Conservation (phyloP, 176 grass and related monocot species). For the Aechmea fasciata region DNA sequence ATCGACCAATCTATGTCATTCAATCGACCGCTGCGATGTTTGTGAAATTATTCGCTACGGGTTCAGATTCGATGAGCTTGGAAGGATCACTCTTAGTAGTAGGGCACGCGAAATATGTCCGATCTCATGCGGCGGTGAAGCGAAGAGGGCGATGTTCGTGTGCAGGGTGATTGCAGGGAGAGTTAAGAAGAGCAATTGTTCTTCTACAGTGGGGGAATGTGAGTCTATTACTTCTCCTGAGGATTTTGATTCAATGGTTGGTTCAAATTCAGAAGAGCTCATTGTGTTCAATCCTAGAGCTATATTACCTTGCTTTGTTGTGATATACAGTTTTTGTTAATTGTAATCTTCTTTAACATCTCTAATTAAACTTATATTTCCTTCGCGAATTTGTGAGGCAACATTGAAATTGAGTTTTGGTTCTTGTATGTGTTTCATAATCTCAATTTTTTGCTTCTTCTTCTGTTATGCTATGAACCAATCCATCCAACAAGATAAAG, state of each 20-base stretch:
- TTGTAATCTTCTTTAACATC: too few relatives aligned
- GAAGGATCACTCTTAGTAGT: slow-evolving; percentile 50
- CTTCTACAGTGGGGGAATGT: slow-evolving; percentile 27
- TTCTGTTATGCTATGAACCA: too few relatives aligned
- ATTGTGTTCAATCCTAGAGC: slow-evolving; percentile 71
- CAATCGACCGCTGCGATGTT: slow-evolving; percentile 20
- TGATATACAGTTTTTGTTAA: slow-evolving; percentile 41
- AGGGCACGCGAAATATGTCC: slow-evolving; percentile 43
- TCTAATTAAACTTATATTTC: too few relatives aligned
- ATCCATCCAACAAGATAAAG: too few relatives aligned
- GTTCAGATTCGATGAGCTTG: slow-evolving; percentile 17
- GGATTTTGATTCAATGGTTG: slow-evolving; percentile 18
- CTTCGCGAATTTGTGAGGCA: too few relatives aligned
- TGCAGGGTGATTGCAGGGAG: slow-evolving; percentile 87
- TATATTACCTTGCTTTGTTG: slow-evolving; percentile 92
- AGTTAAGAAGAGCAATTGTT: slow-evolving; percentile 34
- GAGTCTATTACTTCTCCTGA: slow-evolving; percentile 46
- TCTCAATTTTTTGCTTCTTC: too few relatives aligned
- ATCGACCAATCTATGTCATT: slow-evolving; percentile 57
- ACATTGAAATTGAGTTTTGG: too few relatives aligned
- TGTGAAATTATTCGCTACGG: slow-evolving; percentile 70
- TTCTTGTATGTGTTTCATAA: too few relatives aligned
- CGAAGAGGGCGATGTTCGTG: slow-evolving; percentile 65
- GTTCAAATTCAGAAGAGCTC: slow-evolving; percentile 69
- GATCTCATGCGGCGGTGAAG: neutral